Conservation (phyloP, 225 moss, liverwort and hornwort species). For the Lunularia cruciata region DNA sequence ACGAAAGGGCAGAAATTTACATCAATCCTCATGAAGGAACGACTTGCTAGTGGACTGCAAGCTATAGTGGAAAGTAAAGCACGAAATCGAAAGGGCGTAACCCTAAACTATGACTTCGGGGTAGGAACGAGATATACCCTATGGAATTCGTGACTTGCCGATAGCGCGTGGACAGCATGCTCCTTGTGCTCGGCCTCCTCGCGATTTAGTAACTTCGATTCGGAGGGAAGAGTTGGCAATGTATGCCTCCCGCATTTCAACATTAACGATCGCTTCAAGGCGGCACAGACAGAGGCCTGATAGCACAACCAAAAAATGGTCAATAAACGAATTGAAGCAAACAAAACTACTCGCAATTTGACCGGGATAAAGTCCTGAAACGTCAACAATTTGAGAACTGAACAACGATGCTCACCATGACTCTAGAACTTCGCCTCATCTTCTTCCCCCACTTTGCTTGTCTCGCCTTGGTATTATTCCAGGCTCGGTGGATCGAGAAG, state of each 20-base stretch:
- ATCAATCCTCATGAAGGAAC: not conserved
- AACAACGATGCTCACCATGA: constrained; percentile 40
- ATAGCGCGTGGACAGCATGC: constrained; percentile 33
- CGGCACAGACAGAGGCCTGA: constrained; percentile 42
- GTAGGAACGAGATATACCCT: constrained; percentile 27
- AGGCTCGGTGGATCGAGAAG: constrained; percentile 32
- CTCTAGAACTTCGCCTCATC: constrained; percentile 45
- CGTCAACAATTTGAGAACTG: not conserved
- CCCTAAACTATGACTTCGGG: not conserved
- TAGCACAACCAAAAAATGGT: not conserved
- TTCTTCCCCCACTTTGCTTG: constrained; percentile 48
- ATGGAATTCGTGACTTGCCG: constrained; percentile 43
- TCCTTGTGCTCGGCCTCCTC: constrained; percentile 26
- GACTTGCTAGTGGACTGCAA: no score
- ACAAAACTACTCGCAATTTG: no score
- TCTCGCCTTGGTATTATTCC: constrained; percentile 44
- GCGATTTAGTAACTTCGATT: constrained; percentile 34
- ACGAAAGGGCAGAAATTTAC: not conserved
- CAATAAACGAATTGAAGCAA: not conserved
- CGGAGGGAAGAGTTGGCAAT: constrained; percentile 37
- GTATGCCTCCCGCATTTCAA: constrained; percentile 45
- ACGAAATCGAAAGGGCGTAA: not conserved
- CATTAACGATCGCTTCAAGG: constrained; percentile 39
- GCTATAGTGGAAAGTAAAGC: not conserved
- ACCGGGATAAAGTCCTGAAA: no score